Evolutionary conservation across 441 rosid species (phyloP).

Genomic region (Iberis amara): DNA sequence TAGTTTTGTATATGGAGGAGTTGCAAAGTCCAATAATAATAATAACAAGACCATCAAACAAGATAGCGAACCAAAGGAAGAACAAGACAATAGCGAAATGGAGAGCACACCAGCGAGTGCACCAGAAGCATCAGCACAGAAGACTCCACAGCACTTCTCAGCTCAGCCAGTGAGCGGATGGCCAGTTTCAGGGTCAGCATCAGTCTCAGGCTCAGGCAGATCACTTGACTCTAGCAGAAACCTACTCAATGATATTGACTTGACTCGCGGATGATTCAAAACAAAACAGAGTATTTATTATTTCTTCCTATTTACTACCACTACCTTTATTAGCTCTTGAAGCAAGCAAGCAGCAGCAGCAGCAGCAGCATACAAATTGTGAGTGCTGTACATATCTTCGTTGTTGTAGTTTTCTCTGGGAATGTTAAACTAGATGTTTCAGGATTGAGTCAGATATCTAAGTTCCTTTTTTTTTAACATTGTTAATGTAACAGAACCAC

Average conservation of each 20-base stretch:
- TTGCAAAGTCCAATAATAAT: conserved; percentile 35
- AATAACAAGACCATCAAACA: conserved; percentile 35
- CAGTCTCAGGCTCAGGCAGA: conserved; percentile 32
- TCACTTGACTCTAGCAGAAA: conserved; percentile 54
- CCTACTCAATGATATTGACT: conserved; percentile 73
- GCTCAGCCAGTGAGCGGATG: conserved; percentile 49
- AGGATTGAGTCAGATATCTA: conserved; percentile 13
- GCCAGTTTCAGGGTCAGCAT: conserved; percentile 42
- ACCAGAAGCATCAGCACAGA: conserved; percentile 26
- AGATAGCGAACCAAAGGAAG: conserved; percentile 46
- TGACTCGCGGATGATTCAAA: conserved; percentile 68
- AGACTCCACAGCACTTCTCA: conserved; percentile 38
- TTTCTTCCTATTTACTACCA: conserved; percentile 14
- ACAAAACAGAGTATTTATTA: conserved; percentile 1
- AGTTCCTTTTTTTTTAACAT: conserved; percentile 25
- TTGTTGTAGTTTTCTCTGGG: conserved; percentile 45
- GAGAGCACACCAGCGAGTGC: conserved; percentile 33
- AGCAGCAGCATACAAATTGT: conserved; percentile 33
- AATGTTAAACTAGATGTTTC: conserved; percentile 21
- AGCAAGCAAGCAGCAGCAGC: conserved; percentile 41
- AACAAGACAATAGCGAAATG: conserved; percentile 38
- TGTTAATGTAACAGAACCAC: conserved; percentile 22
- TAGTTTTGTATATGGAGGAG: conserved; percentile 73
- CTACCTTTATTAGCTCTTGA: conserved; percentile 19
- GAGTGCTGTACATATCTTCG: conserved; percentile 61